These are phyloP conservation scores for Naganishia antarctica DNA, from an alignment of 768 basidiomycete genomes.

Conservation along the genomic window DNA sequence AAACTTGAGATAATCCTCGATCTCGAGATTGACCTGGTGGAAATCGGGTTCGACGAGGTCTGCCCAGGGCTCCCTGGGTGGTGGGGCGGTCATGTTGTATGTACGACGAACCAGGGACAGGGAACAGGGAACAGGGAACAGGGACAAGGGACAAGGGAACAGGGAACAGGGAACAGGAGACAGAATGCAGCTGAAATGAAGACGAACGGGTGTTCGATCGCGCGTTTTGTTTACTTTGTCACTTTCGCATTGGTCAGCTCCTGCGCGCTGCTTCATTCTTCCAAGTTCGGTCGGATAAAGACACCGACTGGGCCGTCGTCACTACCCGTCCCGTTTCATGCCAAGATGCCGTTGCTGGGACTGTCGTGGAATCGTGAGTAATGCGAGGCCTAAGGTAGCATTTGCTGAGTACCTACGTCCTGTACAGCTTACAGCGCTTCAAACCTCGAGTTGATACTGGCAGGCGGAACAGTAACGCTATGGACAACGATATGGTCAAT, in stretches of 20 bases:
- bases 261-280: background rate
- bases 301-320: too few relatives aligned
- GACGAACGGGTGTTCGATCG: background rate
- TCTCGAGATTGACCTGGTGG: conserved; percentile 83
- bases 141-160: too few relatives aligned
- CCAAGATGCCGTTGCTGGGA: background rate
- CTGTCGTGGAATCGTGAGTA: conserved; percentile 24
- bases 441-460: conserved; percentile 33
- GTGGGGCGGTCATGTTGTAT: background rate
- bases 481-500: conserved; percentile 68
- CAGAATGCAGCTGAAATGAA: too few relatives aligned
- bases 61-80: conserved; percentile 21
- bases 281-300: too few relatives aligned
- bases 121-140: too few relatives aligned
- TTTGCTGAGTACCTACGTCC: too few relatives aligned
- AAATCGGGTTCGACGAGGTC: conserved; percentile 77
- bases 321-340: too few relatives aligned
- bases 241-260: conserved; percentile 18
- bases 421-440: conserved; percentile 17
- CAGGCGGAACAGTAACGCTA: conserved; percentile 35
- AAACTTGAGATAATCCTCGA: conserved; percentile 73
- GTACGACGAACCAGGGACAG: too few relatives aligned
- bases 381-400: too few relatives aligned
- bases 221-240: conserved; percentile 18
- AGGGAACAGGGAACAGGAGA: too few relatives aligned